Conservation (phyloP, 345 rosid genomes). For the Ceriops decandra region DNA sequence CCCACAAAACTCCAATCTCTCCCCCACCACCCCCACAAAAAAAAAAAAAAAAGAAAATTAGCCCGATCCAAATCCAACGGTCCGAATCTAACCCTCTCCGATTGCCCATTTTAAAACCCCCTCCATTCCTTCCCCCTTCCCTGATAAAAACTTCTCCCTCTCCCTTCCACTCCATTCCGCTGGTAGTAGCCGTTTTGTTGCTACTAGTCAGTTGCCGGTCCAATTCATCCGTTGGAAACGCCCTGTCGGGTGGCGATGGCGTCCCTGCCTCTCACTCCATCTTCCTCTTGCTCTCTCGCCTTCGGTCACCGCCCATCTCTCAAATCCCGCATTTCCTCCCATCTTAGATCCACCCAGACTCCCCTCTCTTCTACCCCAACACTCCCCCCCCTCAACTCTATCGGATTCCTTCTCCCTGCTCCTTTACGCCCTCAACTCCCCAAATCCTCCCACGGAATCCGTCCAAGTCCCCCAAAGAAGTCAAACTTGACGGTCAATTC, state of each 20-base stretch:
- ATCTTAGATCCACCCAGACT: slow-evolving; percentile 23
- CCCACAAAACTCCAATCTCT: not conserved
- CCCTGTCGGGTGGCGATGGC: slow-evolving; percentile 44
- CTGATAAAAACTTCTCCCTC: not conserved
- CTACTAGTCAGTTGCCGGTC: too few relatives aligned
- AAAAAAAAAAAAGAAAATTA: too few relatives aligned
- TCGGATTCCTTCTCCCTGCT: not conserved
- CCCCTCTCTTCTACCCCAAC: slow-evolving; percentile 8
- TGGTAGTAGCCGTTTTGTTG: too few relatives aligned
- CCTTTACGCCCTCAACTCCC: slow-evolving; percentile 17
- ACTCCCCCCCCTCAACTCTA: not conserved
- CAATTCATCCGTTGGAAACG: slow-evolving; percentile 9
- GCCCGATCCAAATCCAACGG: slow-evolving; percentile 42
- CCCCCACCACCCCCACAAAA: slow-evolving; percentile 20
- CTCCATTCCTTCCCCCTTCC: not conserved
- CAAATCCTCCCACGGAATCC: slow-evolving; percentile 14
- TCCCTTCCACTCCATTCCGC: not conserved
- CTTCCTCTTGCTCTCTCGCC: slow-evolving; percentile 57
- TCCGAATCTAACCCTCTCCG: not conserved
- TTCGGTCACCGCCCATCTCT: slow-evolving; percentile 31
- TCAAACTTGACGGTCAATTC: slow-evolving; percentile 33
- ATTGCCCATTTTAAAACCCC: not conserved
- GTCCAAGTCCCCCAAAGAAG: not conserved
- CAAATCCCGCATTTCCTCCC: slow-evolving; percentile 40
- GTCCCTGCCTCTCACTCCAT: slow-evolving; percentile 65